Conservation (phyloP, 345 rosid species). For the Aquilaria yunnanensis region DNA sequence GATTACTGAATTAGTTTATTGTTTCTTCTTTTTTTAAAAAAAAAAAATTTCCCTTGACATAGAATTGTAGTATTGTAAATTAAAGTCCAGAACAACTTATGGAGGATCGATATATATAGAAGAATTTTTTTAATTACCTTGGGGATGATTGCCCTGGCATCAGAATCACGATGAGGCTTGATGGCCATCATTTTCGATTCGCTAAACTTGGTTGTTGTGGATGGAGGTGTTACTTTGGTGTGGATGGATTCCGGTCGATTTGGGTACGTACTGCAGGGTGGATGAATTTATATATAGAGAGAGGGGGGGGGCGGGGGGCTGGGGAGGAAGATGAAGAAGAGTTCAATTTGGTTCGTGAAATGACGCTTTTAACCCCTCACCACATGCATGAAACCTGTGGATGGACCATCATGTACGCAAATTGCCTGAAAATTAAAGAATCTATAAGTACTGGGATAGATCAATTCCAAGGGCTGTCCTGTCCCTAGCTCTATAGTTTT, state of each 20-base stretch:
- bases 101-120: not conserved
- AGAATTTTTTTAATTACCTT: not conserved
- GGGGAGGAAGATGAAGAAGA: not conserved
- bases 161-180: slow-evolving; percentile 15
- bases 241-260: not conserved
- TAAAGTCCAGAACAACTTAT: not conserved
- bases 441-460: no score
- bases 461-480: no score
- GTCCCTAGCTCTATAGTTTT: no score
- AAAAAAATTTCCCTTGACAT: no score
- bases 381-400: no score
- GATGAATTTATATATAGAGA: not conserved
- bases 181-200: slow-evolving; percentile 1
- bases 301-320: not conserved
- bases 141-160: not conserved
- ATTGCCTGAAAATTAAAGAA: no score
- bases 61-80: no score
- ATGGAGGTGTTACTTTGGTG: not conserved
- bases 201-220: not conserved
- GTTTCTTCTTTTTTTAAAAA: no score
- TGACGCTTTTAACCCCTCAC: not conserved
- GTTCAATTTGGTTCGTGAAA: not conserved
- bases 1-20: no score
- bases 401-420: no score
- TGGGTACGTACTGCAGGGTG: no score